Base-by-base conservation (phyloP, 2,329 filamentous ascomycete species). In the Chalara sp. region DNA sequence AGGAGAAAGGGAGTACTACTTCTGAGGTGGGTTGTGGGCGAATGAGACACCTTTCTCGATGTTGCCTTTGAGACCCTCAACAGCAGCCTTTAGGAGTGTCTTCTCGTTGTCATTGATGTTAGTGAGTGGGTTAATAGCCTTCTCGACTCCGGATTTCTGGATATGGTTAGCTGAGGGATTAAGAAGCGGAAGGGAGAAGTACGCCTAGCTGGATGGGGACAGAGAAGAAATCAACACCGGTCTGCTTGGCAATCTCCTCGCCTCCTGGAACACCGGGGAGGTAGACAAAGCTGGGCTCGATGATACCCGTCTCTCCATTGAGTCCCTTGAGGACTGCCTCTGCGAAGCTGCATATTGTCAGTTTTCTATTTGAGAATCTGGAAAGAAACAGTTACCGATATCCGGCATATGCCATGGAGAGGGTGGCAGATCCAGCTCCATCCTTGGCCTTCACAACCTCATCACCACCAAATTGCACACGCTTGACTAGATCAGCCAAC, bases 371-470 rank as follows among this genome's bases (percentile, higher is more conserved):
- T 32, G 10, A 45, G 6, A 21, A 11, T 13, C 30, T 13, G 11
- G 6, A 28, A 32, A 8, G 7, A 21, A 28, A 7, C 8, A 35
- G 10, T 30, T 41, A 48, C 78, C 81, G 80, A 68, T 81, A 80
- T 71, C 92, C 92, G 61, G 92, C 92, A 83, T 96, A 92, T 67
- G 92, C 92, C 92, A 99, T 99, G 77, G 90, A 96, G 64, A 97
- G 87, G 58, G 92, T 97, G 70, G 92, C 92, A 63, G 90, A 96
- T 65, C 92, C 92, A 67, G 91, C 90, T 73, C 92, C 93, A 70
- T 92, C 91, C 87, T 97, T 97, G 75, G 92, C 93, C 84, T 96
- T 83, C 76, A 97, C 92, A 63, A 97, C 92, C 84, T 97, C 92
- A 72, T 97, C 92, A 80, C 92, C 92, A 73, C 93, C 92, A 72